Conservation (phyloP, 2,329 filamentous ascomycete species). For the Penicillium sp. region DNA sequence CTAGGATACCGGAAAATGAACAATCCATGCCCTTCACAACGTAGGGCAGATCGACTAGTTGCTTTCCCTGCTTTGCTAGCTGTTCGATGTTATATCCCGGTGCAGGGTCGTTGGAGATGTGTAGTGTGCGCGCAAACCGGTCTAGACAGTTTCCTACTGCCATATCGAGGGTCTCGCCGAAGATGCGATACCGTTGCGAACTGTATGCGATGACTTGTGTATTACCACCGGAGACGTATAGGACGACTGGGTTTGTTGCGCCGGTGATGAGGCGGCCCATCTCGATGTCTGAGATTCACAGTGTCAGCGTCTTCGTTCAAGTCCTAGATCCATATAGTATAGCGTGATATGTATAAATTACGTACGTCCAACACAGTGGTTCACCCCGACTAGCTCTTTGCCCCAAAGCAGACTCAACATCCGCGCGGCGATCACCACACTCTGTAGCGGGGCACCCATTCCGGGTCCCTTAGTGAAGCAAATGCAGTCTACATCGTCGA, state of each 20-base stretch:
- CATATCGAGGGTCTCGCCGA: constrained; percentile 95
- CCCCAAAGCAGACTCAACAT: constrained; percentile 80
- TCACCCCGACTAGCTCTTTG: constrained; percentile 88
- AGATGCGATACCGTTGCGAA: constrained; percentile 91
- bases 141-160: constrained; percentile 97
- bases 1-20: constrained; percentile 89
- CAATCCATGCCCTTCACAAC: constrained; percentile 99
- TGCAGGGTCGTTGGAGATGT: constrained; percentile 91
- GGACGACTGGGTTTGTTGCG: constrained; percentile 84
- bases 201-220: constrained; percentile 98
- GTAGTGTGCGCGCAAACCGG: constrained; percentile 85
- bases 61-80: constrained; percentile 69
- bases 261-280: constrained; percentile 95
- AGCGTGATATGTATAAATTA: neutral
- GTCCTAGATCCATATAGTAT: neutral
- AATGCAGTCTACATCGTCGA: constrained; percentile 77
- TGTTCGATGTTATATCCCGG: constrained; percentile 98
- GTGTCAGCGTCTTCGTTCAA: constrained; percentile 2
- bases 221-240: constrained; percentile 95
- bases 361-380: constrained; percentile 88
- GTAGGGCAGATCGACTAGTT: constrained; percentile 85
- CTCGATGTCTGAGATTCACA: constrained; percentile 67
- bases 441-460: constrained; percentile 90
- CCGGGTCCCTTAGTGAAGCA: constrained; percentile 95
- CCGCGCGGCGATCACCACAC: constrained; percentile 80